These are phyloP conservation scores for Spinacia oleracea DNA, from an alignment of 179 eudicot species.

Conservation along the genomic window DNA sequence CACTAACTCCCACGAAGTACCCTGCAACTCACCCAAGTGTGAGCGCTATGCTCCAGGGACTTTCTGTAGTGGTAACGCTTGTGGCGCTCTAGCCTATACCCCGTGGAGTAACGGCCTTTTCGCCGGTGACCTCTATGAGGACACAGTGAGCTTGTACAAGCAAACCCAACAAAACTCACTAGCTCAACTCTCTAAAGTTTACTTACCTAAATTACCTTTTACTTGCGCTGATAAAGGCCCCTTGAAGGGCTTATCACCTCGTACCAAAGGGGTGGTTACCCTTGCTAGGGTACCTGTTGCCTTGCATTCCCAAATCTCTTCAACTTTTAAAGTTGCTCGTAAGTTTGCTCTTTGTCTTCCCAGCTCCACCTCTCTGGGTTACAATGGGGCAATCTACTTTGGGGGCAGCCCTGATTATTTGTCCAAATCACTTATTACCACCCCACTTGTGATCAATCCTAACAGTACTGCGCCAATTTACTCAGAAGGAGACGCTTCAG, in stretches of 20 bases:
- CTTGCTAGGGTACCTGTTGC: conserved; percentile 34
- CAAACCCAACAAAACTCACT: conserved; percentile 8
- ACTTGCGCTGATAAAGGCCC: conserved; percentile 39
- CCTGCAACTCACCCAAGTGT: conserved; percentile 27
- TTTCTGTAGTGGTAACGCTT: conserved; percentile 17
- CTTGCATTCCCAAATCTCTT: conserved; percentile 38
- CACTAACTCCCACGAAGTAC: conserved; percentile 15
- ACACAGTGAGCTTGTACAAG: conserved; percentile 31
- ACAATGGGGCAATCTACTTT: conserved; percentile 47
- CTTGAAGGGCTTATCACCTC: conserved; percentile 32
- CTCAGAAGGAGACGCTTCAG: conserved; percentile 1
- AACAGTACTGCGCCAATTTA: conserved; percentile 26
- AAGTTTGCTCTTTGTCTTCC: conserved; percentile 56
- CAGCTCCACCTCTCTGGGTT: conserved; percentile 8
- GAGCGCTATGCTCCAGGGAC: conserved; percentile 1
- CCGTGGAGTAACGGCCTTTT: conserved; percentile 32
- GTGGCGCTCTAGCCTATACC: conserved; percentile 41
- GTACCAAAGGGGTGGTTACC: conserved; percentile 41
- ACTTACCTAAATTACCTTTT: conserved; percentile 33
- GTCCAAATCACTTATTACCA: conserved; percentile 36
- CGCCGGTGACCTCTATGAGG: conserved; percentile 26
- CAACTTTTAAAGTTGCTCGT: conserved; percentile 24
- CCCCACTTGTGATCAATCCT: conserved; percentile 40
- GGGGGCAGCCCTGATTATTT: conserved; percentile 48
- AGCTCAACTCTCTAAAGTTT: conserved; percentile 6